These are phyloP conservation scores for Solanum okadae DNA, from an alignment of 257 asterid genomes.

Conservation along the genomic window DNA sequence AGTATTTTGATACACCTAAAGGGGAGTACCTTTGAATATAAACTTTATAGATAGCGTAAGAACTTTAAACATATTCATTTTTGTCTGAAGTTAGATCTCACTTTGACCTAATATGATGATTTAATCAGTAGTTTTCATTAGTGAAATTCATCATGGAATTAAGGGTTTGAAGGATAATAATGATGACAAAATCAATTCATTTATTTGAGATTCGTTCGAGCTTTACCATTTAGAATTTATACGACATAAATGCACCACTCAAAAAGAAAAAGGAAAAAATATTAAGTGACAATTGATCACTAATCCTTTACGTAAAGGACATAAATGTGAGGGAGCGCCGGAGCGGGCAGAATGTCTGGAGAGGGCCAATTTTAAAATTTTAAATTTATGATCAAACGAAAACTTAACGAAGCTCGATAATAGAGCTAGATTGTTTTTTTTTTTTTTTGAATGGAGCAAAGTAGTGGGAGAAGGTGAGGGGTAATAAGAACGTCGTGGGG, in stretches of 20 bases:
- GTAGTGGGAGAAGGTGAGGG: neutral
- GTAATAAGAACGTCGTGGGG: constrained; percentile 3
- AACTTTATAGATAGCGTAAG: neutral
- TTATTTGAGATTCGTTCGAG: neutral
- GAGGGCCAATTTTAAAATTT: no score
- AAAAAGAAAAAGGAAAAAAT: no score
- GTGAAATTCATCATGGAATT: neutral
- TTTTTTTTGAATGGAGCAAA: neutral
- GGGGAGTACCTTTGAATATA: neutral
- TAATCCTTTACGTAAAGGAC: no score
- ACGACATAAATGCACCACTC: no score
- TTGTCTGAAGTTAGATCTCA: neutral
- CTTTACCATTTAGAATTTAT: no score
- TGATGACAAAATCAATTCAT: no score
- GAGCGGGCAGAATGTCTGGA: no score
- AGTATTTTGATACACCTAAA: neutral
- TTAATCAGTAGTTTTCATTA: neutral
- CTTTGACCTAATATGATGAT: neutral
- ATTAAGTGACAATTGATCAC: no score
- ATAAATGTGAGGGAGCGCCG: no score
- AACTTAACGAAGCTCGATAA: neutral
- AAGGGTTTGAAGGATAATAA: neutral
- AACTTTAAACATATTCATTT: no score
- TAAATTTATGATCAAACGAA: no score
- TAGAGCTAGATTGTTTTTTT: neutral